These are phyloP conservation scores for Laburnicola sp. DNA, from an alignment of 2,329 filamentous ascomycete species.

Conservation along the genomic window DNA sequence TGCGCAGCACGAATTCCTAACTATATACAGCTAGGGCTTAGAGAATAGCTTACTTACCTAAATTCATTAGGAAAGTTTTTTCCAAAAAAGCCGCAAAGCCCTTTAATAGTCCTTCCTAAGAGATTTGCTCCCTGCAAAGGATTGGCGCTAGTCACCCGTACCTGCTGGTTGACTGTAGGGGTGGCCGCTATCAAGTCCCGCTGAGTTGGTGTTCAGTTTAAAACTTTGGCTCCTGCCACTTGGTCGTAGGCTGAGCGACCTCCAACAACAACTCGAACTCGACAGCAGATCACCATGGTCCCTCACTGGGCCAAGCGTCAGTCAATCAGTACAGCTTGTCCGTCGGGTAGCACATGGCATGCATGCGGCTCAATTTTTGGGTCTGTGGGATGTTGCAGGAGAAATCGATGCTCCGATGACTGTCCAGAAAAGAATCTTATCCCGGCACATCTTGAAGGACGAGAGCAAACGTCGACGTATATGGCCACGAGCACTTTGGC, in stretches of 20 bases:
- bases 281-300: conserved; percentile 1
- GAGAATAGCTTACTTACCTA: too few relatives aligned
- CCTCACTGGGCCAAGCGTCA: conserved; percentile 12
- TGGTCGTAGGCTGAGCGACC: background rate
- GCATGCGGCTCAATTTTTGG: conserved; percentile 35
- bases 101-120: too few relatives aligned
- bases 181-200: background rate
- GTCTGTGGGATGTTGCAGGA: conserved; percentile 46
- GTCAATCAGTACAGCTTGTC: conserved; percentile 38
- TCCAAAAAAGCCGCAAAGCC: too few relatives aligned
- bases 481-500: background rate
- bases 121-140: too few relatives aligned
- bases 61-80: too few relatives aligned
- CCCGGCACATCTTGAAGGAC: too few relatives aligned
- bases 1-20: background rate
- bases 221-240: background rate
- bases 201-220: background rate
- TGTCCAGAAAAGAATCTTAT: conserved; percentile 33
- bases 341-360: conserved; percentile 40
- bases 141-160: too few relatives aligned
- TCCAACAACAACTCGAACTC: background rate
- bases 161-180: too few relatives aligned
- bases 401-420: conserved; percentile 40
- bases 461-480: too few relatives aligned
- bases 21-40: too few relatives aligned